Evolutionary conservation across 257 asterid genomes (phyloP).

Genomic region (Cinchona pubescens): DNA sequence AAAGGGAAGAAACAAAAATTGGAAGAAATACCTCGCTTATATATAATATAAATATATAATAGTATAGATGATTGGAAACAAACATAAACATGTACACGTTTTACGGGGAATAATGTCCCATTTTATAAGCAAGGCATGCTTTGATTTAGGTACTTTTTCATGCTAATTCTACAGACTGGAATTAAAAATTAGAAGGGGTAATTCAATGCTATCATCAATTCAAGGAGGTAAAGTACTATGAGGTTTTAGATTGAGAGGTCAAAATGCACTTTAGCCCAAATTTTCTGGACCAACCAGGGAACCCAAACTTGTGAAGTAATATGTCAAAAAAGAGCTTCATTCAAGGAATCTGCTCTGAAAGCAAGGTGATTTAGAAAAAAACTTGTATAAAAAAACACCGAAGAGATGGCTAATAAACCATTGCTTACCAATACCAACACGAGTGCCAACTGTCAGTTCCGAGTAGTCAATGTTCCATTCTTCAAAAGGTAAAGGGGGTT

Average conservation of each 20-base stretch:
- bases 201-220: background rate
- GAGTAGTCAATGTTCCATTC: constrained; percentile 96
- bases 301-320: background rate
- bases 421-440: constrained; percentile 91
- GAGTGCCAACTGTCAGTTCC: constrained; percentile 86
- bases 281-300: background rate
- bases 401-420: constrained; percentile 1
- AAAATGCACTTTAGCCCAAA: background rate
- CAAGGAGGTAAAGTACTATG: background rate
- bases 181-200: background rate
- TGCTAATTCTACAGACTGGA: background rate
- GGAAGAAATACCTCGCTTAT: too few species aligned
- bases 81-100: background rate
- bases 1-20: too few species aligned
- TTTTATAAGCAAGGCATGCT: background rate
- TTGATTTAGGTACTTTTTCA: background rate
- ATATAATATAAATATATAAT: too few species aligned
- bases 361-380: background rate
- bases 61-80: background rate
- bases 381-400: background rate
- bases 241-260: background rate
- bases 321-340: background rate
- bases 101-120: background rate
- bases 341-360: background rate
- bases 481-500: constrained; percentile 75